Percentiles rank a stretch among this genome's conserved stretches.
phyloP scores from a whole-genome alignment of 2,329 filamentous ascomycete genomes.

The Penicillium sp. region DNA sequence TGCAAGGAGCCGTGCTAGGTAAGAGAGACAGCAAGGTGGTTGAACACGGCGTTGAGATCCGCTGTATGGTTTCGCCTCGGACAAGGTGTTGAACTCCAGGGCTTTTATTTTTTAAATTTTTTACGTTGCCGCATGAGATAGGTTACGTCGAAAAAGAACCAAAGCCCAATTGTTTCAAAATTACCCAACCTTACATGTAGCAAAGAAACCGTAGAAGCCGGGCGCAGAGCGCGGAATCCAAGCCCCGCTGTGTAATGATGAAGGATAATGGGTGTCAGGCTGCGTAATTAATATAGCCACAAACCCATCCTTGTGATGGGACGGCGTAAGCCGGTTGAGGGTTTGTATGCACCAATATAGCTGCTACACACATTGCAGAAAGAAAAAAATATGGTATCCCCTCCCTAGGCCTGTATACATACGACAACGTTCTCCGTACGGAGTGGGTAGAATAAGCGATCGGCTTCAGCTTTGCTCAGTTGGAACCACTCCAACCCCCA shows the following conservation, averaged over 20 bases:
- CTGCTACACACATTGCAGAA: neutral
- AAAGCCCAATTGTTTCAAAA: conserved; percentile 2
- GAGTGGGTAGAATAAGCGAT: conserved; percentile 6
- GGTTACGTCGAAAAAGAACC: conserved; percentile 11
- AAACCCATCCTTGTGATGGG: conserved; percentile 1
- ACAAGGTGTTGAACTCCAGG: conserved; percentile 1
- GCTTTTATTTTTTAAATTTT: neutral
- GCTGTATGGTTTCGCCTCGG: neutral
- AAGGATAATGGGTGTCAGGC: conserved; percentile 1
- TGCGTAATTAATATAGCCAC: conserved; percentile 7
- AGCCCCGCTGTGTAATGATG: conserved; percentile 23
- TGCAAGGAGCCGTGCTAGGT: conserved; percentile 30
- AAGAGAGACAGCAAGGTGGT: conserved; percentile 12
- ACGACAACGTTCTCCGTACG: neutral
- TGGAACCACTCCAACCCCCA: neutral
- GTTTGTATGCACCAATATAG: neutral
- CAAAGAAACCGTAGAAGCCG: conserved; percentile 8
- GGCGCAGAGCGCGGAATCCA: conserved; percentile 11
- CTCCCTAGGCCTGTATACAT: neutral
- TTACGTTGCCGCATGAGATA: conserved; percentile 21
- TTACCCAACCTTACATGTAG: neutral
- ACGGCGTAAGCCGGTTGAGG: conserved; percentile 5
- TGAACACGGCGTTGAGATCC: conserved; percentile 4
- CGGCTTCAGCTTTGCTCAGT: conserved; percentile 15
- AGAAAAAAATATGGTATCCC: neutral